A percentile compares a stretch with the other conserved stretches of the same genome.
Evolutionary conservation across 176 grass and related monocot species (phyloP).

Genomic region (Chloris gayana): DNA sequence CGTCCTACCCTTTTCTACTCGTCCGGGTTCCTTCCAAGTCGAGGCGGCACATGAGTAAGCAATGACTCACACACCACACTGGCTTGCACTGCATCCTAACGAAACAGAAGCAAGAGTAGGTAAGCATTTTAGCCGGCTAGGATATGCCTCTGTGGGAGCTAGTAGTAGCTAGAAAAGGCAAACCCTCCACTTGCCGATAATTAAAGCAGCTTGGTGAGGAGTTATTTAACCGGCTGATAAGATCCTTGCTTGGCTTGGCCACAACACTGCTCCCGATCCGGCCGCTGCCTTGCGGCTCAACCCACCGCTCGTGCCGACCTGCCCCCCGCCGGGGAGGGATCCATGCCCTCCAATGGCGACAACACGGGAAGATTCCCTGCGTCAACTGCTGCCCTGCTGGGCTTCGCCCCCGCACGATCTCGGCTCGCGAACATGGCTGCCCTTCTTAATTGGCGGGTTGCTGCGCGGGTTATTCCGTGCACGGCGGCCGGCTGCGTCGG

Average conservation of each 20-base stretch:
- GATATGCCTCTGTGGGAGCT: too few species aligned
- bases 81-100: neutral
- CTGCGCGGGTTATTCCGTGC: conserved; percentile 13
- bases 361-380: conserved; percentile 23
- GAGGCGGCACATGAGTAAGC: neutral
- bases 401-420: neutral
- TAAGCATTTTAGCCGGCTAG: neutral
- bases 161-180: neutral
- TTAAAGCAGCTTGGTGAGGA: too few species aligned
- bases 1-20: neutral
- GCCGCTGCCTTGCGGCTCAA: neutral
- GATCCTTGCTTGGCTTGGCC: neutral
- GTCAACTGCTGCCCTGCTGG: conserved; percentile 10
- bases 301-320: neutral
- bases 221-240: neutral
- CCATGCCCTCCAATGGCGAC: conserved; percentile 29
- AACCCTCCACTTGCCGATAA: neutral
- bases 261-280: conserved; percentile 7
- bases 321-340: conserved; percentile 34
- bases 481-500: conserved; percentile 18
- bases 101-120: neutral
- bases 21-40: neutral
- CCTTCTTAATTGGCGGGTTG: neutral
- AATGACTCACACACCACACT: neutral
- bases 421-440: neutral